Evolutionary conservation across 768 basidiomycete species (phyloP).

Genomic region (Lanmaoa pseudosensibilis): DNA sequence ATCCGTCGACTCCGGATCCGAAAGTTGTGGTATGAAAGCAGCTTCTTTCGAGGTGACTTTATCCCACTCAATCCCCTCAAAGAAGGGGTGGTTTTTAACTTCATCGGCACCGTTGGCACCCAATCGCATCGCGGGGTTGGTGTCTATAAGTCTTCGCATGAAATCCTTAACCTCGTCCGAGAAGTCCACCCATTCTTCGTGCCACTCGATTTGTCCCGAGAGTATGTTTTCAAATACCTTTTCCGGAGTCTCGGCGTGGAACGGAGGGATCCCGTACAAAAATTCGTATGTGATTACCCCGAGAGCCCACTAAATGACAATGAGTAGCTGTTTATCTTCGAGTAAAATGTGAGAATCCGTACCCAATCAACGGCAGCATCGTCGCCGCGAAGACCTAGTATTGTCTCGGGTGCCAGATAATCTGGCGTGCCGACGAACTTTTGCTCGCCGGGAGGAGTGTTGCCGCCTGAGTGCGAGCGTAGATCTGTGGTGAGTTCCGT

Average conservation of each 20-base stretch:
- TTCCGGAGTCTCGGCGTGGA: constrained; percentile 96
- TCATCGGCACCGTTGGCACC: constrained; percentile 88
- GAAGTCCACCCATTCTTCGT: constrained; percentile 88
- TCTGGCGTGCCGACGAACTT: constrained; percentile 98
- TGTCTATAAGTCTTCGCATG: constrained; percentile 81
- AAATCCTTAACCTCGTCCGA: constrained; percentile 87
- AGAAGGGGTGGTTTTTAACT: constrained; percentile 90
- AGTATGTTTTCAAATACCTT: constrained; percentile 98
- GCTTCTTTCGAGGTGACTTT: constrained; percentile 86
- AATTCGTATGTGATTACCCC: constrained; percentile 99
- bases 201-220: constrained; percentile 92
- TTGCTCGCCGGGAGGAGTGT: constrained; percentile 80
- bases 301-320: constrained; percentile 80
- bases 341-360: constrained; percentile 30
- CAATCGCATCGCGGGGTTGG: constrained; percentile 76
- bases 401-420: constrained; percentile 94
- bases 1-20: constrained; percentile 98
- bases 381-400: constrained; percentile 92
- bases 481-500: constrained; percentile 82
- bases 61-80: constrained; percentile 90
- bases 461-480: constrained; percentile 61
- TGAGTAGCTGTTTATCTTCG: constrained; percentile 12
- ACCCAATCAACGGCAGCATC: constrained; percentile 98
- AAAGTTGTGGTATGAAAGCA: constrained; percentile 92
- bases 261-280: constrained; percentile 93